These are phyloP conservation scores for Ochromonas danica DNA, from an alignment of 108 stramenopile genomes.

Conservation along the genomic window DNA sequence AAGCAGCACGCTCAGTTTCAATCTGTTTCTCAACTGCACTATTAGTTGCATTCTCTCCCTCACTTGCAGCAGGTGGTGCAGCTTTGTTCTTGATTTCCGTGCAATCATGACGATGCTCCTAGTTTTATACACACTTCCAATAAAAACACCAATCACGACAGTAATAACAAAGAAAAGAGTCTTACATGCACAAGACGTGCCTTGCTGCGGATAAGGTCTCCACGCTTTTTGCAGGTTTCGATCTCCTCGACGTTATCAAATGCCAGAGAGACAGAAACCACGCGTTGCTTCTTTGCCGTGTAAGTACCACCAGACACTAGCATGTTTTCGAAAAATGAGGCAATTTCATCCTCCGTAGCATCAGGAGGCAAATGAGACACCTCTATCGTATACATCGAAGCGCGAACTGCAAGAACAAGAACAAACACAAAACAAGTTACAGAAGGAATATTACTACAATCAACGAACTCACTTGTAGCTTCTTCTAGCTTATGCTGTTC, in stretches of 20 bases:
- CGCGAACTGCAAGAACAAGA: slow-evolving; percentile 40
- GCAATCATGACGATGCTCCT: slow-evolving; percentile 4
- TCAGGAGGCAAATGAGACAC: slow-evolving; percentile 54
- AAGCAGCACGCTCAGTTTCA: background rate
- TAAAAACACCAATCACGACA: background rate
- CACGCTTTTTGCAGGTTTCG: slow-evolving; percentile 56
- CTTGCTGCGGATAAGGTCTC: slow-evolving; percentile 43
- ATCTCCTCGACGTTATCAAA: slow-evolving; percentile 65
- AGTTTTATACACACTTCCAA: background rate
- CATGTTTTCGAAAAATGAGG: slow-evolving; percentile 59
- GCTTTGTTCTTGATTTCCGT: background rate
- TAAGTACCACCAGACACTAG: background rate
- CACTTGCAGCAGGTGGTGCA: background rate
- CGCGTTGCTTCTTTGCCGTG: background rate
- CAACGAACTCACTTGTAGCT: slow-evolving; percentile 26
- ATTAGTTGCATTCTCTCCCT: background rate
- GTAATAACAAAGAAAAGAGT: background rate
- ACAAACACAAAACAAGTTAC: background rate
- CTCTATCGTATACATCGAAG: slow-evolving; percentile 61
- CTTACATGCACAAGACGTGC: background rate
- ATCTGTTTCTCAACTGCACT: slow-evolving; percentile 41
- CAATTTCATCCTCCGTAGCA: slow-evolving; percentile 59
- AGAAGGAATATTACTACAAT: background rate
- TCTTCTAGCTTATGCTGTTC: slow-evolving; percentile 55
- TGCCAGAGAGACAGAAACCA: slow-evolving; percentile 57